Conservation (phyloP, 164 flowering plant genomes). For the Stephania yunnanensis region DNA sequence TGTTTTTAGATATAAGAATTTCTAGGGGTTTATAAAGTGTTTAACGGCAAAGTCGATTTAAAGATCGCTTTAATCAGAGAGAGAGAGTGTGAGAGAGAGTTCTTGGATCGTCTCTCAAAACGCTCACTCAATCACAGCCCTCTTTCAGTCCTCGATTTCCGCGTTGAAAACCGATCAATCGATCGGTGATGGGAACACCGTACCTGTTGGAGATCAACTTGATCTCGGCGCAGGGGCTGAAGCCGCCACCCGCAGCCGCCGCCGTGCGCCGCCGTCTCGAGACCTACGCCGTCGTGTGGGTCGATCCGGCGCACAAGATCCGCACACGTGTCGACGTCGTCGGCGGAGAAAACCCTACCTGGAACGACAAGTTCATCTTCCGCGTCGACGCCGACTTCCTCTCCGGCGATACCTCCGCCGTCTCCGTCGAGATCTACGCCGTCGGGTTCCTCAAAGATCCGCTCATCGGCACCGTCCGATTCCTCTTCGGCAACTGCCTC, state of each 20-base stretch:
- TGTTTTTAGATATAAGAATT: no score
- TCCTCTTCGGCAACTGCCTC: slow-evolving; percentile 46
- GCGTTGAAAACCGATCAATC: no score
- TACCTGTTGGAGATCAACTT: slow-evolving; percentile 67
- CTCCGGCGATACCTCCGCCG: slow-evolving; percentile 59
- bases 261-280: slow-evolving; percentile 39
- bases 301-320: slow-evolving; percentile 51
- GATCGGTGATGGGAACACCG: no score
- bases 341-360: slow-evolving; percentile 76
- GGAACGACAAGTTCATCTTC: slow-evolving; percentile 93
- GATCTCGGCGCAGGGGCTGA: slow-evolving; percentile 82
- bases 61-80: no score
- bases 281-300: slow-evolving; percentile 72
- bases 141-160: no score
- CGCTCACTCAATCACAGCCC: no score
- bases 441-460: slow-evolving; percentile 49
- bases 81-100: no score
- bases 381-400: slow-evolving; percentile 52
- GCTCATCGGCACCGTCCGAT: slow-evolving; percentile 69
- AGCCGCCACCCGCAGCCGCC: slow-evolving; percentile 35
- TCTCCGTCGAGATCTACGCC: slow-evolving; percentile 70
- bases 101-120: no score
- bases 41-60: no score
- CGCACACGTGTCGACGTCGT: slow-evolving; percentile 55
- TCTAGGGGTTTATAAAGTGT: no score